Evolutionary conservation across 257 asterid species (phyloP).

Genomic region (Solanum neorickii): DNA sequence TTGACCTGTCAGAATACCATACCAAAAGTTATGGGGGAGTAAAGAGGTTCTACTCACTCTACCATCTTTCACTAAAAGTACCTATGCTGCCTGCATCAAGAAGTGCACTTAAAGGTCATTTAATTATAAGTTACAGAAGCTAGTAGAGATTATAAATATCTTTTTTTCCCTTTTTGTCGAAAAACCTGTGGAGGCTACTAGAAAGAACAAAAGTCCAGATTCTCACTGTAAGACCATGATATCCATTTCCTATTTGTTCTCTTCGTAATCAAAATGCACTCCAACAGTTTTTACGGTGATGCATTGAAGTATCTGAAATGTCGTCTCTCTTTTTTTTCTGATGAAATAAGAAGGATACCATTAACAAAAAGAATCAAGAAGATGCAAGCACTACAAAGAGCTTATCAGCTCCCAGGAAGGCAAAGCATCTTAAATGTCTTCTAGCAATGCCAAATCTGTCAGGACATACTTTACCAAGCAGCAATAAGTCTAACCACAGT

Average conservation of each 20-base stretch:
- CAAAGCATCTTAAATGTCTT: neutral
- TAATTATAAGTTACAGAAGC: neutral
- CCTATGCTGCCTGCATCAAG: neutral
- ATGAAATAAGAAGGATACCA: neutral
- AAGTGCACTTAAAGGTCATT: neutral
- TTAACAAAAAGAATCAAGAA: neutral
- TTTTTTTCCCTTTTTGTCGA: neutral
- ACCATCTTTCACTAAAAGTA: neutral
- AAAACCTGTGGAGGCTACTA: neutral
- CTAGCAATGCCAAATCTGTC: neutral
- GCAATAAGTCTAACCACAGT: neutral
- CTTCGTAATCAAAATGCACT: neutral
- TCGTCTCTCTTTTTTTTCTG: neutral
- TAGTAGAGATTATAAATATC: neutral
- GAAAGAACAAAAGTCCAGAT: neutral
- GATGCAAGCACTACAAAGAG: neutral
- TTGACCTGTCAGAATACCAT: neutral
- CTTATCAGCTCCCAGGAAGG: neutral
- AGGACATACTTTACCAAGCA: neutral
- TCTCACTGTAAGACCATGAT: neutral
- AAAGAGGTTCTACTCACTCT: neutral
- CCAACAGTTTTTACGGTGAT: neutral
- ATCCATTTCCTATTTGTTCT: neutral
- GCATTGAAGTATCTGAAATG: neutral
- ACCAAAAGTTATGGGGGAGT: neutral